A percentile compares a stretch with the other conserved stretches of the same genome.
These are phyloP conservation scores for Phtheirospermum japonicum DNA, from an alignment of 257 asterid species.

Conservation along the genomic window DNA sequence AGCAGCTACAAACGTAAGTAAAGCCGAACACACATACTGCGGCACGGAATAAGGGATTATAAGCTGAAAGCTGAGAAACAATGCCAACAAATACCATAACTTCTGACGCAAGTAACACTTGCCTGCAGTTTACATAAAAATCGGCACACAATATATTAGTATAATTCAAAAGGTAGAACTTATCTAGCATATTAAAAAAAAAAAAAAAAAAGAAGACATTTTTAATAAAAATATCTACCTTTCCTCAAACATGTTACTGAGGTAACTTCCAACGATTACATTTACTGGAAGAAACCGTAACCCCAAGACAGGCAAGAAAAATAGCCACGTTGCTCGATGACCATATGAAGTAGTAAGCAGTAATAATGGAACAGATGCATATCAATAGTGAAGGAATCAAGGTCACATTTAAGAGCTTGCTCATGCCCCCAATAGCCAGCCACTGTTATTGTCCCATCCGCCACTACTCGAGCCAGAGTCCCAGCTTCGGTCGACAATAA, in stretches of 20 bases:
- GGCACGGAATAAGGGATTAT: conserved; percentile 63
- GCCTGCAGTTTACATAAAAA: conserved; percentile 53
- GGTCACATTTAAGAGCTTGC: conserved; percentile 53
- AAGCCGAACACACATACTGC: conserved; percentile 80
- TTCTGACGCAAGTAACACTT: conserved; percentile 85
- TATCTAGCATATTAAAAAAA: not conserved
- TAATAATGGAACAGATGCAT: conserved; percentile 56
- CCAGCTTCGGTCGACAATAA: too few species aligned
- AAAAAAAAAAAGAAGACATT: not conserved
- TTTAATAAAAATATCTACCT: conserved; percentile 46
- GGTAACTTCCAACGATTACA: conserved; percentile 74
- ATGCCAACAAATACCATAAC: conserved; percentile 75
- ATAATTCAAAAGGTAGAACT: not conserved
- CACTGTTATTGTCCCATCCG: conserved; percentile 56
- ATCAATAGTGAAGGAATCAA: conserved; percentile 57
- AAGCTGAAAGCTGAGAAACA: conserved; percentile 71
- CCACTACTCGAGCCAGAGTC: too few species aligned
- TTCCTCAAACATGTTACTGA: conserved; percentile 92
- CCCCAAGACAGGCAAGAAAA: conserved; percentile 84
- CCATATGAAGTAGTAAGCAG: conserved; percentile 81
- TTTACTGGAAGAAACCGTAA: conserved; percentile 91
- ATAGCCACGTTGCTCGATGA: conserved; percentile 71
- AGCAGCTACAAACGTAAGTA: conserved; percentile 86
- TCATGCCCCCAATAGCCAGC: conserved; percentile 62
- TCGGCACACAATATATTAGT: conserved; percentile 8